Evolutionary conservation across 192 early-diverging fungal genomes (phyloP).

Genomic region (Umbelopsis ramanniana): DNA sequence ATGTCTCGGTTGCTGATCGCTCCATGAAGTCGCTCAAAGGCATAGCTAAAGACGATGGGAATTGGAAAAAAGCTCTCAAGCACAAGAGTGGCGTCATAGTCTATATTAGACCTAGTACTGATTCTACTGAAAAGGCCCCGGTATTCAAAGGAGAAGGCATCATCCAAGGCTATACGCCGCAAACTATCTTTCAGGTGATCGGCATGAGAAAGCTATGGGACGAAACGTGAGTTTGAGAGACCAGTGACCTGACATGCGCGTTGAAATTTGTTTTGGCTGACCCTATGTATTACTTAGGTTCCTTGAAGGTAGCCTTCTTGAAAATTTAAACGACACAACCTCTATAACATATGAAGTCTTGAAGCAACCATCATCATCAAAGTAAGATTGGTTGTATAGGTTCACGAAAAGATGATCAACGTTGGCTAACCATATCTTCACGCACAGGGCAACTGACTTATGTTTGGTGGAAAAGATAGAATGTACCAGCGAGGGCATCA

Average conservation of each 20-base stretch:
- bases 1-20: constrained; percentile 33
- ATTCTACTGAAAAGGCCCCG: constrained; percentile 40
- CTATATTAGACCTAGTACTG: constrained; percentile 36
- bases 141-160: constrained; percentile 50
- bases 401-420: background rate
- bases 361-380: constrained; percentile 30
- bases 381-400: constrained; percentile 24
- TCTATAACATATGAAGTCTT: constrained; percentile 45
- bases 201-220: constrained; percentile 61
- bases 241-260: background rate
- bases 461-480: constrained; percentile 54
- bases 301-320: constrained; percentile 39
- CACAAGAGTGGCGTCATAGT: constrained; percentile 52
- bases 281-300: constrained; percentile 21
- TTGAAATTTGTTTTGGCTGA: background rate
- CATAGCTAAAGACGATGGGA: constrained; percentile 33
- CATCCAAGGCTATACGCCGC: constrained; percentile 49
- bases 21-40: constrained; percentile 42
- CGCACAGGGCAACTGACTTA: constrained; percentile 37
- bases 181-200: constrained; percentile 55
- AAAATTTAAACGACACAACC: constrained; percentile 44
- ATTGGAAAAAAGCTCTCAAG: constrained; percentile 52
- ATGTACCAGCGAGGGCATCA: constrained; percentile 47
- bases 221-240: constrained; percentile 37
- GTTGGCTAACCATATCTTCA: background rate